Percentiles rank a stretch among this genome's conserved stretches.
Conservation (phyloP, 192 early-diverging fungal species). For the Phlyctochytrium planicorne region DNA sequence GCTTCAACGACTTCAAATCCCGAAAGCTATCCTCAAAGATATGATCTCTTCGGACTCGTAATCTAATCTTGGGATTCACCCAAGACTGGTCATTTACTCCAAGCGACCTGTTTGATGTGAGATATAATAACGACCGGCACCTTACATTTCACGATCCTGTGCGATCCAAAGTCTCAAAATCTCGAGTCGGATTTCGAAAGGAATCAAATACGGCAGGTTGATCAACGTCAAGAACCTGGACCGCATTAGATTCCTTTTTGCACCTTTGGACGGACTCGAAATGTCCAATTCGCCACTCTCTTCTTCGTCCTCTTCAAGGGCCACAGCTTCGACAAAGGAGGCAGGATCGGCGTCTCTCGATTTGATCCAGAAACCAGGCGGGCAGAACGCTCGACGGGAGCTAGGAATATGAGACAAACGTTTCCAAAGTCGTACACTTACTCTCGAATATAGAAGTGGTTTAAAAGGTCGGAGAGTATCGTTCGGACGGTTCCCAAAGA, state of each 20-base stretch:
- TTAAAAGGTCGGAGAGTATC: constrained; percentile 63
- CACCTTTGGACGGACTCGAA: too few species aligned
- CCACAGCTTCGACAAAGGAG: constrained; percentile 51
- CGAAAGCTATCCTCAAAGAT: constrained; percentile 40
- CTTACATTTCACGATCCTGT: constrained; percentile 17
- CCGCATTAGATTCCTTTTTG: too few species aligned
- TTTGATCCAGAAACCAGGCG: constrained; percentile 68
- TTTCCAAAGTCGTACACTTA: constrained; percentile 30
- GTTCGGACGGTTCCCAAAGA: constrained; percentile 52
- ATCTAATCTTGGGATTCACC: neutral
- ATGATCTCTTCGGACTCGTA: neutral
- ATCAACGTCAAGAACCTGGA: neutral
- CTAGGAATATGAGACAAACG: constrained; percentile 20
- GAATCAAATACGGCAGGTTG: constrained; percentile 12
- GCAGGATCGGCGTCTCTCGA: constrained; percentile 56
- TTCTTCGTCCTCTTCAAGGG: constrained; percentile 37
- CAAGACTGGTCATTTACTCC: neutral
- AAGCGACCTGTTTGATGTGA: neutral
- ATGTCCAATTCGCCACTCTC: neutral
- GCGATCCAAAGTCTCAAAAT: constrained; percentile 4
- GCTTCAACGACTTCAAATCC: neutral
- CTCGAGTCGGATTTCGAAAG: constrained; percentile 12
- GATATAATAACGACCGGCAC: constrained; percentile 3
- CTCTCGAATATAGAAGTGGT: constrained; percentile 77
- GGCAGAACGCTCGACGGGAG: constrained; percentile 67